Base-by-base conservation (phyloP, 1,139 yeast genomes). In the Saccharomycopsis hybrid region DNA sequence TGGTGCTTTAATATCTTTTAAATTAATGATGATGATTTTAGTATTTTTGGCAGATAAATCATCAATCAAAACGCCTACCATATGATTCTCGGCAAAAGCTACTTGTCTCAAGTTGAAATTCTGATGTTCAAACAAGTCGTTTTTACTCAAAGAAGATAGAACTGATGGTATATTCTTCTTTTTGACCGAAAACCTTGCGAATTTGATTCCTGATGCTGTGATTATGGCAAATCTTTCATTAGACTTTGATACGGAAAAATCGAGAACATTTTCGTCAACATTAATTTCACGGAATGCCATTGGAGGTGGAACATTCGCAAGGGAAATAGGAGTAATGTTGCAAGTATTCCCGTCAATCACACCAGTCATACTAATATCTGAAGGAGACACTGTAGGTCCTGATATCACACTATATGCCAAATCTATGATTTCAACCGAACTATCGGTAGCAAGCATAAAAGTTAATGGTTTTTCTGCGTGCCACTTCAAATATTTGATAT, bases 231-330 rank as follows among this genome's bases (percentile, higher is more conserved):
- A 74, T 3, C 64, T 60, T 48, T 74, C 75, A 62, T 85, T 86
- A n/a, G 80, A 69, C 43, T 72, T 66, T 54, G 82, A 77, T 2
- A 82, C 77, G 0, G 95, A 83, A 50, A 78, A 75, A 60, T 84
- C 88, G 28, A 73, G 66, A 9, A 89, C 80, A 50, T 77, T 75
- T 2, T 66, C 71, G 5, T 69, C 71, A 8, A 82, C 67, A 13
- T 74, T 76, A 45, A 85, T 65, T 46, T 82, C 86, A 55, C 95
- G 74, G 63, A 76, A 85, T 4, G 88, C 76, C 62, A 87, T 79
- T 41, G 99, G 99, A 1, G 99, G 99, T 2, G 99, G 99, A 4
- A 89, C 94, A 63, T 83, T 88, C 1, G 97, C 96, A 37, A 83
- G 65, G 0, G 85, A 74, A 40, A 94, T 71, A 0, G 98, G 97